Conservation (phyloP, 345 rosid genomes). For the Lepidium africanum region DNA sequence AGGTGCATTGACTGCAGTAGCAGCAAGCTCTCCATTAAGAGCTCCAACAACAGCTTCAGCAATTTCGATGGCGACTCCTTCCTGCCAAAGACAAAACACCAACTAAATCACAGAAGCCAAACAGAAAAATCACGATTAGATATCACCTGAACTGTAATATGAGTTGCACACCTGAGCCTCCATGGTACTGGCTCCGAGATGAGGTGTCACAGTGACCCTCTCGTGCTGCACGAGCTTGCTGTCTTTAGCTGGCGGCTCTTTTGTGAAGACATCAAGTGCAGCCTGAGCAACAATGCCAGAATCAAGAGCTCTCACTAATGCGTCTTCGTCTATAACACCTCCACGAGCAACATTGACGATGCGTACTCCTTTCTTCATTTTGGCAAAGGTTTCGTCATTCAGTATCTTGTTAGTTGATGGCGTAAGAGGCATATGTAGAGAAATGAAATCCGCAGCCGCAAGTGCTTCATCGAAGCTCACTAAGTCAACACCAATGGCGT, state of each 20-base stretch:
- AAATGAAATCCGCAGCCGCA: constrained; percentile 72
- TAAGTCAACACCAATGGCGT: constrained; percentile 71
- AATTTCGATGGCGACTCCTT: constrained; percentile 88
- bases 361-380: constrained; percentile 87
- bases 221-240: constrained; percentile 75
- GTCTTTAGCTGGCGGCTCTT: constrained; percentile 67
- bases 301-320: constrained; percentile 76
- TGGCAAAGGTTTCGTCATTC: constrained; percentile 71
- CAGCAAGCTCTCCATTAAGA: constrained; percentile 81
- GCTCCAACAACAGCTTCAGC: constrained; percentile 95
- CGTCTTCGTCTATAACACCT: constrained; percentile 89
- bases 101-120: constrained; percentile 1
- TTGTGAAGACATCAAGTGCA: constrained; percentile 79
- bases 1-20: constrained; percentile 91
- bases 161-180: constrained; percentile 72
- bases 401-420: constrained; percentile 65
- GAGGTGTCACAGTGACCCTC: constrained; percentile 76
- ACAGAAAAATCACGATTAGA: background rate
- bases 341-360: constrained; percentile 91
- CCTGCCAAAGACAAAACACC: constrained; percentile 34
- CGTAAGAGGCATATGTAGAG: constrained; percentile 87
- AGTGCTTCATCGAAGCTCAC: constrained; percentile 78
- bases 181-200: constrained; percentile 87
- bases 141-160: background rate
- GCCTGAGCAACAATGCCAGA: constrained; percentile 88